Percentiles rank a stretch among this genome's conserved stretches.
Conservation (phyloP, 768 basidiomycete species). For the Pulveroboletus sp. region DNA sequence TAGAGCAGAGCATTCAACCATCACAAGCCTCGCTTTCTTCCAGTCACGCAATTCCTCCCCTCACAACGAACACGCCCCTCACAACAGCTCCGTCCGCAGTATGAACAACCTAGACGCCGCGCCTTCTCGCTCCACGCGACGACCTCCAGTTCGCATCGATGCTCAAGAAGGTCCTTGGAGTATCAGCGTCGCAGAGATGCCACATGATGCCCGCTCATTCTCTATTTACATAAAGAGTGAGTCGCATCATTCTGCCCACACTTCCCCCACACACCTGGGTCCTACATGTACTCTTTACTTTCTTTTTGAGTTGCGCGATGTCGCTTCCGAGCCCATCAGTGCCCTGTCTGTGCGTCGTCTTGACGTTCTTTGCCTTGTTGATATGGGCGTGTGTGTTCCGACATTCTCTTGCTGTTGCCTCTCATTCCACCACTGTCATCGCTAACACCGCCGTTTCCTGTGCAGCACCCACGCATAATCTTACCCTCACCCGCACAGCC, state of each 20-base stretch:
- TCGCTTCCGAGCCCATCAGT: slow-evolving; percentile 27
- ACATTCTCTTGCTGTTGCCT: slow-evolving; percentile 11
- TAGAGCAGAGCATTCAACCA: slow-evolving; percentile 33
- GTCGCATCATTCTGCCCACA: slow-evolving; percentile 30
- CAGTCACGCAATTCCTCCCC: slow-evolving; percentile 29
- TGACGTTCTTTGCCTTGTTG: slow-evolving; percentile 13
- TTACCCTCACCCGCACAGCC: slow-evolving; percentile 77
- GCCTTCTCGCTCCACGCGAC: slow-evolving; percentile 38
- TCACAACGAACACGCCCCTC: slow-evolving; percentile 30
- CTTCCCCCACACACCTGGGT: slow-evolving; percentile 14
- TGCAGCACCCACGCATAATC: slow-evolving; percentile 82
- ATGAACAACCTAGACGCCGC: slow-evolving; percentile 43
- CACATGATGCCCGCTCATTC: slow-evolving; percentile 63
- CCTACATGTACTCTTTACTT: slow-evolving; percentile 14
- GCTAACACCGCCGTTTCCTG: slow-evolving; percentile 28
- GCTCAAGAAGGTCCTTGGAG: slow-evolving; percentile 81
- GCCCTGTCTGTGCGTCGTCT: slow-evolving; percentile 14
- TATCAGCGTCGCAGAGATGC: slow-evolving; percentile 83
- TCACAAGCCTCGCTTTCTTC: slow-evolving; percentile 42
- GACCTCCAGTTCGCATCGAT: slow-evolving; percentile 59
- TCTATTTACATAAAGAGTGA: slow-evolving; percentile 89
- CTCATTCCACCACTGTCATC: slow-evolving; percentile 16
- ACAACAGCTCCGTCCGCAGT: slow-evolving; percentile 31
- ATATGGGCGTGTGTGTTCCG: slow-evolving; percentile 11
- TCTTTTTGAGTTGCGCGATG: slow-evolving; percentile 21